Base-by-base conservation (phyloP, 176 grass and related monocot species). In the Pontederia paniculata region DNA sequence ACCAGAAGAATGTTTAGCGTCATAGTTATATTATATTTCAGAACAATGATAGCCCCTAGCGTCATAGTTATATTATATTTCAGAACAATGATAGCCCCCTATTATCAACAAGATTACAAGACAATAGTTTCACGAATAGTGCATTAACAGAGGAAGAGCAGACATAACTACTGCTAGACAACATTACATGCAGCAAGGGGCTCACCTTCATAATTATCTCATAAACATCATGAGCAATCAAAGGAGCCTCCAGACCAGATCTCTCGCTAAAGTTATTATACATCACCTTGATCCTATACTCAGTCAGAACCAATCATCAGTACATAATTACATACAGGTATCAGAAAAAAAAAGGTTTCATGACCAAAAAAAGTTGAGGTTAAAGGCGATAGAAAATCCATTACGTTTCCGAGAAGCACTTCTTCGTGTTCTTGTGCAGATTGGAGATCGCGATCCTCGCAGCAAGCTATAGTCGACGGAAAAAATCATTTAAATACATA, bases 321-420 rank as follows among this genome's bases (percentile, higher is more conserved):
- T 60, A 20, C 42, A 58, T 47, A 21, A 17, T 22, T 31, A 16
- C 12, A 17, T 55, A 3, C 17, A 74, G 6, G 0, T 0, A 9
- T 6, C 10, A 7, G 17, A 47, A 52, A n/a, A 11, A 46, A 65
- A 54, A n/a, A 22, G 11, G 43, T 14, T 3, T 11, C n/a, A 55
- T 8, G 5, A n/a, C n/a, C n/a, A 23, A 41, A 19, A 9, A 6
- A 17, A 59, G n/a, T n/a, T n/a, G 42, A 43, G 5, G 21, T 1
- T 10, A 23, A 56, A 42, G 6, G 18, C 28, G 28, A 37, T 37
- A 6, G 28, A 37, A 37, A 37, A 37, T 37, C 17, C 17, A 17
- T 84, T 66, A 97, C 91, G 91, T 97, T 57, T 97, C 91, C 13
- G 91, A 97, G 64, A 97, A 97, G 9, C 67, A 84, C 66, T 97